Conservation (phyloP, 441 rosid species). For the Dalechampia spathulata region DNA sequence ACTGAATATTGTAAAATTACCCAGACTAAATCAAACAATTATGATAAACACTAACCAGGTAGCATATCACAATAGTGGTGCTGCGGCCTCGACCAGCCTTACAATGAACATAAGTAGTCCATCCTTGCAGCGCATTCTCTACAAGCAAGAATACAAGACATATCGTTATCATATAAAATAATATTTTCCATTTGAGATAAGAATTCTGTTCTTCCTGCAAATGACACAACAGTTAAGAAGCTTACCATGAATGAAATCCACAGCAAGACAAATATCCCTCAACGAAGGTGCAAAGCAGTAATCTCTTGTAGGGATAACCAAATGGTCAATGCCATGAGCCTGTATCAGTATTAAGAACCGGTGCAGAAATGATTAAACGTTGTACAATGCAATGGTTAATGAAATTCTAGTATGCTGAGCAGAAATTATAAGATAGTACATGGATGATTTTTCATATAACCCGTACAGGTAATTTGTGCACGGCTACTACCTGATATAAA, state of each 20-base stretch:
- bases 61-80: slow-evolving; percentile 87
- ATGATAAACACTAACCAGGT: slow-evolving; percentile 47
- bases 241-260: slow-evolving; percentile 77
- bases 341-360: slow-evolving; percentile 18
- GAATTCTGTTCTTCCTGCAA: neutral
- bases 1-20: neutral
- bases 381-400: neutral
- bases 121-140: slow-evolving; percentile 52
- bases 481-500: slow-evolving; percentile 57
- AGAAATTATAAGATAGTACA: neutral
- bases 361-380: neutral
- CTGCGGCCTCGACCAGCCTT: slow-evolving; percentile 99
- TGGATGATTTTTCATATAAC: neutral
- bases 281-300: slow-evolving; percentile 95
- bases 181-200: neutral
- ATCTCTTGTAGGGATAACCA: slow-evolving; percentile 95
- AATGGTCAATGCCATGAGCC: slow-evolving; percentile 75
- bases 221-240: neutral
- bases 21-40: neutral
- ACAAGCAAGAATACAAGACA: slow-evolving; percentile 11
- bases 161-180: neutral
- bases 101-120: slow-evolving; percentile 86
- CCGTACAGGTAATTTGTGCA: neutral
- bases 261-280: slow-evolving; percentile 70
- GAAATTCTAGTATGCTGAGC: neutral